Base-by-base conservation (phyloP, 768 basidiomycete species). In the Podaxis pistillaris region DNA sequence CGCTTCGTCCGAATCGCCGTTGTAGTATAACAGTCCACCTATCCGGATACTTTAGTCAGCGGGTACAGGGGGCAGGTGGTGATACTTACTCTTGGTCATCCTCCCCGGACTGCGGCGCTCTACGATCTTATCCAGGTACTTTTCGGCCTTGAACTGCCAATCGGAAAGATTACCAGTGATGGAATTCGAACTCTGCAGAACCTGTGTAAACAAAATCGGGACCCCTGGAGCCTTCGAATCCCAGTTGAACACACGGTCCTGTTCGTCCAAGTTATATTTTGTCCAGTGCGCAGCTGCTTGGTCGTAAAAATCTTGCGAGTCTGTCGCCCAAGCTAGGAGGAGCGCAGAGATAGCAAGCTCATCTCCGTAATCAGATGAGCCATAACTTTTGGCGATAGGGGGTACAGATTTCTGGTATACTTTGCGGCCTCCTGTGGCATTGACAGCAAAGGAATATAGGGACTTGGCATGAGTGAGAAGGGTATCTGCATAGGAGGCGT, bases 21-120 rank as follows among this genome's bases (percentile, higher is more conserved):
- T 74, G 64, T 90, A 96, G 69, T 82, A 94, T 4, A 95, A 74
- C 44, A 96, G 76, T 2, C 95, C 92, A 46, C 89, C 94, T 94
- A 62, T 28, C 41, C 53, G 38, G 9, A 17, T 12, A 37, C 47
- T 22, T 13, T 26, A 26, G 50, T 56, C 52, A 66, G 36, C 19
- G 24, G 15, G 30, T n/a, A 12, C 41, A 53, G 3, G 41, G 15
- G 12, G 8, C 28, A 40, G 38, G n/a, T 17, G 58, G 56, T 41
- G 19, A 19, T 17, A 64, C 78, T 55, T 66, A 89, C 93, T 90
- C 51, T 75, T 74, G 0, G 93, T 94, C 54, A 86, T 70, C 63
- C 78, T 82, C 17, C 80, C 86, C 38, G 78, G 72, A 19, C 86
- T 60, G 22, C 52, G 50, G 6, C 38, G 54, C 81, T 73, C 19